phyloP scores from a whole-genome alignment of 805 yeast species.

The Blastobotrys terrestris region DNA sequence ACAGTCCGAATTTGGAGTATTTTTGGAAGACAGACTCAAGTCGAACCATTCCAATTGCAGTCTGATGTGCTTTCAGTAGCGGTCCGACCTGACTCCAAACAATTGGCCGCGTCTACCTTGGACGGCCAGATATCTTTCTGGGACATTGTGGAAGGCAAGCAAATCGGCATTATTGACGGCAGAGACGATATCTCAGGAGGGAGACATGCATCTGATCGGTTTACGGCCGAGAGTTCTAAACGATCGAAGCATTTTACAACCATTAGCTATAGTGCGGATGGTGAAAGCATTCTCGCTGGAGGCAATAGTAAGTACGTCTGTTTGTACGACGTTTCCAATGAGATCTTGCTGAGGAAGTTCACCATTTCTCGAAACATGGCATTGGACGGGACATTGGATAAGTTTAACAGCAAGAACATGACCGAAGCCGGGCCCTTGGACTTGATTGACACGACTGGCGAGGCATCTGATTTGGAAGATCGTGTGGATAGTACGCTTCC shows the following conservation, averaged over 20 bases:
- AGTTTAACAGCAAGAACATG: conserved; percentile 72
- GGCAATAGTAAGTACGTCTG: conserved; percentile 91
- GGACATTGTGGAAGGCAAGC: conserved; percentile 77
- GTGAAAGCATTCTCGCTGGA: conserved; percentile 79
- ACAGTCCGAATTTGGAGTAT: conserved; percentile 91
- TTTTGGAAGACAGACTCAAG: conserved; percentile 77
- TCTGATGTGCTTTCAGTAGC: conserved; percentile 79
- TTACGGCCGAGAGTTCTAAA: conserved; percentile 70
- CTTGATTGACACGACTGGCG: conserved; percentile 78
- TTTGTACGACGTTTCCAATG: conserved; percentile 82
- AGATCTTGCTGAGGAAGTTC: conserved; percentile 76
- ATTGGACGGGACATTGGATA: conserved; percentile 77
- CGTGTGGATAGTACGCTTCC: conserved; percentile 72
- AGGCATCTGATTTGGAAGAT: conserved; percentile 78
- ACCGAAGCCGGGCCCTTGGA: conserved; percentile 86
- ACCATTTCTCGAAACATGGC: conserved; percentile 85
- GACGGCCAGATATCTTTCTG: conserved; percentile 83
- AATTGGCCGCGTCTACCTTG: conserved; percentile 78
- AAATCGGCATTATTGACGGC: conserved; percentile 78
- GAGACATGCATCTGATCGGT: conserved; percentile 74
- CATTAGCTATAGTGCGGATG: conserved; percentile 83
- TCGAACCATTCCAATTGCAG: conserved; percentile 82
- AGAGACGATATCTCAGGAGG: conserved; percentile 83
- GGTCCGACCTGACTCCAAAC: conserved; percentile 89
- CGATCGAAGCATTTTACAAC: conserved; percentile 81